Base-by-base conservation (phyloP, 2,329 filamentous ascomycete genomes). In the Periconia macrospinosa region DNA sequence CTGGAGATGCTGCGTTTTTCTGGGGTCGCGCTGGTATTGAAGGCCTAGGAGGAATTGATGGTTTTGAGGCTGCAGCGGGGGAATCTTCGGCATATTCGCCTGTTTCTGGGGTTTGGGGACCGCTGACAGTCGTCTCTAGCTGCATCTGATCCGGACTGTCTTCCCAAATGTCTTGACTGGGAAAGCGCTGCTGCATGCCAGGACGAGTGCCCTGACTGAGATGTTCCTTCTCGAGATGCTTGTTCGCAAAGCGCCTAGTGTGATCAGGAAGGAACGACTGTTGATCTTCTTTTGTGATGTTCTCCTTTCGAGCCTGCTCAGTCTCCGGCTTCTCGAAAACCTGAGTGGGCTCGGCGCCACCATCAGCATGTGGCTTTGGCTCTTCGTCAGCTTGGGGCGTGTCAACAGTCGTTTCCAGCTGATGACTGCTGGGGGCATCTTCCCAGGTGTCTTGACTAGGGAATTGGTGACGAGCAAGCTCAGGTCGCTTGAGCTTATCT, bases 391-490 rank as follows among this genome's bases (percentile, higher is more conserved):
- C 68, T 65, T 92, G 89, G 1, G 92, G 92, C 0, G 91, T 94
- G 2, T 88, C 90, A 8, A 97, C 93, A 55, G 90, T 92, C 2
- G 92, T 87, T 33, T 83, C 78, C 46, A 85, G 86, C 66, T 94
- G 86, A 49, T 91, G 81, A 74, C 92, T 96, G 68, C 87, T 89
- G 3, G 95, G 94, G 0, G 91, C 88, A 72, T 99, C 95, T 77
- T 99, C 94, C 94, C 94, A 99, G 41, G 97, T 85, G 71, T 99
- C 94, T 71, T 92, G 89, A 73, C 92, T 97, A 1, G 94, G 94
- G 75, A 99, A 99, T 57, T 88, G 88, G 58, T 81, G 78, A 47
- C 77, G 71, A 48, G 76, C 76, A 53, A 79, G 70, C 49, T 76
- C 77, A 27, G 79, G 77, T 42, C 78, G 75, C 71, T 84, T 86